Evolutionary conservation across 305 asterid genomes (phyloP).

Genomic region (Fraxinus platypoda): DNA sequence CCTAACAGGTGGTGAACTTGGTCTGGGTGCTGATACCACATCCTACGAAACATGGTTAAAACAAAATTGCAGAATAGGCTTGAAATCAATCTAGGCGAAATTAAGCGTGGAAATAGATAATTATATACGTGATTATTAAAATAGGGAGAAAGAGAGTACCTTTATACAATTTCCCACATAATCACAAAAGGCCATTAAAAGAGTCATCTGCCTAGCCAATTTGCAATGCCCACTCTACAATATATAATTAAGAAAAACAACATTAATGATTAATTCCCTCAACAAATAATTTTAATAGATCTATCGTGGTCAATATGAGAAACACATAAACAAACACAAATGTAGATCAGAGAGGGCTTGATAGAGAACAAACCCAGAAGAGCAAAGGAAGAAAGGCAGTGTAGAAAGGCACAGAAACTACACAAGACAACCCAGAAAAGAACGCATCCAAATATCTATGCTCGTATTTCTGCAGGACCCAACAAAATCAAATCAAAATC

Average conservation of each 20-base stretch:
- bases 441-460: slow-evolving; percentile 65
- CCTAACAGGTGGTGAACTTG: slow-evolving; percentile 71
- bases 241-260: slow-evolving; percentile 16
- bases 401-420: slow-evolving; percentile 95
- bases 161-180: slow-evolving; percentile 79
- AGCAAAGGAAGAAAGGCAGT: slow-evolving; percentile 94
- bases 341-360: not conserved
- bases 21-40: slow-evolving; percentile 85
- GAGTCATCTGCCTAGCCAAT: slow-evolving; percentile 96
- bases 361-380: slow-evolving; percentile 69
- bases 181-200: slow-evolving; percentile 89
- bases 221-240: slow-evolving; percentile 86
- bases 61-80: slow-evolving; percentile 10
- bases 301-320: slow-evolving; percentile 28
- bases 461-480: slow-evolving; percentile 66
- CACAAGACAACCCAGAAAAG: slow-evolving; percentile 79
- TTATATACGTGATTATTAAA: not conserved
- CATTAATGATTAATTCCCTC: not conserved
- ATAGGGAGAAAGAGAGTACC: slow-evolving; percentile 36
- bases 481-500: slow-evolving; percentile 16
- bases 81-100: not conserved
- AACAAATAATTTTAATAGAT: not conserved
- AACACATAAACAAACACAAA: slow-evolving; percentile 76
- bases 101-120: not conserved
- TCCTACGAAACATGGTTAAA: slow-evolving; percentile 50